A percentile compares a stretch with the other conserved stretches of the same genome.
These are phyloP conservation scores for Schizothecium vesticola DNA, from an alignment of 495 filamentous ascomycete genomes.

Conservation along the genomic window DNA sequence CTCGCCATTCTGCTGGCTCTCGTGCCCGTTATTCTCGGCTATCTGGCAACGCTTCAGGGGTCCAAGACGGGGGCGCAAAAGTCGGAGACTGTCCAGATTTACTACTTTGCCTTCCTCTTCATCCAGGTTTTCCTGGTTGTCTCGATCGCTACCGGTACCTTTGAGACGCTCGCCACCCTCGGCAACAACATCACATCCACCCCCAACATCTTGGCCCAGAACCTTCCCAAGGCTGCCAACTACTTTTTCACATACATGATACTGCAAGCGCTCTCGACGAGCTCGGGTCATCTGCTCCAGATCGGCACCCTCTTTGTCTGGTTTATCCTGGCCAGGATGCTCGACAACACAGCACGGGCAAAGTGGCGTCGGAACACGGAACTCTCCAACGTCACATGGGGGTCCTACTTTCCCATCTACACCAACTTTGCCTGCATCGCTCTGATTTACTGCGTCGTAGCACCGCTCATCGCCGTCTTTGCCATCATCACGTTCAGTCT, in stretches of 20 bases:
- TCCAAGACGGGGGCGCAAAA: conserved; percentile 75
- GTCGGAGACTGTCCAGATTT: conserved; percentile 79
- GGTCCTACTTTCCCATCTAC: conserved; percentile 90
- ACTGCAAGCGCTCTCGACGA: conserved; percentile 83
- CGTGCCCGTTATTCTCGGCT: conserved; percentile 66
- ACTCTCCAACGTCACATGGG: conserved; percentile 78
- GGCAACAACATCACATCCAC: conserved; percentile 53
- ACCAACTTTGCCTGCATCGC: conserved; percentile 94
- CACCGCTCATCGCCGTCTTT: conserved; percentile 88
- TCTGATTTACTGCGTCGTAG: conserved; percentile 84
- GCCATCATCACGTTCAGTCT: conserved; percentile 90
- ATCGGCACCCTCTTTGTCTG: conserved; percentile 68
- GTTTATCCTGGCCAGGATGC: conserved; percentile 69
- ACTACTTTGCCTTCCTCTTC: conserved; percentile 93
- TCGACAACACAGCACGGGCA: conserved; percentile 82
- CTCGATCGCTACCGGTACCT: conserved; percentile 76
- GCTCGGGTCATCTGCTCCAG: conserved; percentile 87
- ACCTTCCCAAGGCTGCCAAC: conserved; percentile 83
- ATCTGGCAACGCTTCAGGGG: conserved; percentile 71
- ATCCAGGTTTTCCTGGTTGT: conserved; percentile 93
- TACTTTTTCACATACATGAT: conserved; percentile 99
- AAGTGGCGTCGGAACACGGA: conserved; percentile 84
- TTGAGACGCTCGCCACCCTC: conserved; percentile 59
- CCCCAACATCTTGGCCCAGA: conserved; percentile 67
- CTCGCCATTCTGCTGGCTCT: conserved; percentile 75